Evolutionary conservation across 305 asterid species (phyloP).

Genomic region (Withania somnifera): DNA sequence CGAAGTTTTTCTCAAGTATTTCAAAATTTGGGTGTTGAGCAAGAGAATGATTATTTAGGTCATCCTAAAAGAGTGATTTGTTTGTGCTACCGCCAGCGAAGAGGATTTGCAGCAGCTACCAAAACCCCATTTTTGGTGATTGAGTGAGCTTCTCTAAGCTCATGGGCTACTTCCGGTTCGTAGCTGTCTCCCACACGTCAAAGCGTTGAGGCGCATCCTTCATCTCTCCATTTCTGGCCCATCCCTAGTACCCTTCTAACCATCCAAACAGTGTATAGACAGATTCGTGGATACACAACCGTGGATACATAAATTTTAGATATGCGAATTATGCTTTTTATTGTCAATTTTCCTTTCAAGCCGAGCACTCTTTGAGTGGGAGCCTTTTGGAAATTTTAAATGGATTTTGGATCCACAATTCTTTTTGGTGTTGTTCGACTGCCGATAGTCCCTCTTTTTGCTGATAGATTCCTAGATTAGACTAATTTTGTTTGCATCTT

Average conservation of each 20-base stretch:
- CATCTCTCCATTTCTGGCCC: not conserved
- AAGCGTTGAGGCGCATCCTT: not conserved
- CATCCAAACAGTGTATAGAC: not conserved
- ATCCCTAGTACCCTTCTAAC: not conserved
- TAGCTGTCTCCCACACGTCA: not conserved
- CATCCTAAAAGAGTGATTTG: not conserved
- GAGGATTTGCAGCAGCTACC: not conserved
- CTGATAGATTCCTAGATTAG: not conserved
- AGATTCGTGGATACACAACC: not conserved
- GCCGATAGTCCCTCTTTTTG: not conserved
- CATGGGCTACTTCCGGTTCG: not conserved
- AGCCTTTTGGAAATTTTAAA: not conserved
- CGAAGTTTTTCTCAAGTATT: not conserved
- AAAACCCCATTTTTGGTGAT: not conserved
- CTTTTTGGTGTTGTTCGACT: not conserved
- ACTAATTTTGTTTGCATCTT: not conserved
- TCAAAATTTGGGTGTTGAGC: not conserved
- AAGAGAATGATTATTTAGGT: not conserved
- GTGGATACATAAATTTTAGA: not conserved
- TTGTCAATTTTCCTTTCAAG: not conserved
- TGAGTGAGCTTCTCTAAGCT: not conserved
- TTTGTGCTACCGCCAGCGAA: not conserved
- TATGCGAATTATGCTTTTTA: not conserved
- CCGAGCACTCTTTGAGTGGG: not conserved
- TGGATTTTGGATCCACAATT: not conserved